These are phyloP conservation scores for Nyctanthes arbortristis DNA, from an alignment of 257 asterid species.

Conservation along the genomic window DNA sequence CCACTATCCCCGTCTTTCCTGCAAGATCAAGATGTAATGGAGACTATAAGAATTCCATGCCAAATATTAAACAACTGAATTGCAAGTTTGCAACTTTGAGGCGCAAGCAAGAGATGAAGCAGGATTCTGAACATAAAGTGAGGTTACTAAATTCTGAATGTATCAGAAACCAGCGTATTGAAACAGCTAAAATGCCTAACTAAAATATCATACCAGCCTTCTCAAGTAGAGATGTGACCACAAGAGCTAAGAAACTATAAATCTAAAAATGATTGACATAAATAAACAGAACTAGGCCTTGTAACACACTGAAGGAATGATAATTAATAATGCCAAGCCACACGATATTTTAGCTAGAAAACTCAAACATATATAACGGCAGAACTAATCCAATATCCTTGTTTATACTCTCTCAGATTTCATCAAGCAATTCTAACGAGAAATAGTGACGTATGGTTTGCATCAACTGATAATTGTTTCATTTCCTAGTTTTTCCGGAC, in stretches of 20 bases:
- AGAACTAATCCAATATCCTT: background rate
- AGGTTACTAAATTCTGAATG: background rate
- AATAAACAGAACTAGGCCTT: background rate
- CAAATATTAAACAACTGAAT: slow-evolving; percentile 1
- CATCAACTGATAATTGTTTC: background rate
- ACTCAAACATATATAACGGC: background rate
- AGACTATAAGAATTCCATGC: slow-evolving; percentile 6
- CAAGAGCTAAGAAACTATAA: background rate
- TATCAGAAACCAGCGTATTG: background rate
- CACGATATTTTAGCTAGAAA: no score
- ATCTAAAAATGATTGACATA: background rate
- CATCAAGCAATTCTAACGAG: background rate
- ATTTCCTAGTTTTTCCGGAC: background rate
- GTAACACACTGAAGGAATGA: background rate
- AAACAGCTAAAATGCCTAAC: background rate
- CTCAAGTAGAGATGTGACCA: background rate
- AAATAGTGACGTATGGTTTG: background rate
- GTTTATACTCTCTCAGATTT: background rate
- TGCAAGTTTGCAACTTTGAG: background rate
- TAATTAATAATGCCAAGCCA: background rate
- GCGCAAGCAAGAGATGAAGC: background rate
- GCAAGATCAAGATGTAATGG: slow-evolving; percentile 18
- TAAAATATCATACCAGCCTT: background rate
- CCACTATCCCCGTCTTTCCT: slow-evolving; percentile 95
- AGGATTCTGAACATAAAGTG: background rate